A percentile compares a stretch with the other conserved stretches of the same genome.
phyloP scores from a whole-genome alignment of 352 stramenopile genomes.

The Phytophthora tubulina region DNA sequence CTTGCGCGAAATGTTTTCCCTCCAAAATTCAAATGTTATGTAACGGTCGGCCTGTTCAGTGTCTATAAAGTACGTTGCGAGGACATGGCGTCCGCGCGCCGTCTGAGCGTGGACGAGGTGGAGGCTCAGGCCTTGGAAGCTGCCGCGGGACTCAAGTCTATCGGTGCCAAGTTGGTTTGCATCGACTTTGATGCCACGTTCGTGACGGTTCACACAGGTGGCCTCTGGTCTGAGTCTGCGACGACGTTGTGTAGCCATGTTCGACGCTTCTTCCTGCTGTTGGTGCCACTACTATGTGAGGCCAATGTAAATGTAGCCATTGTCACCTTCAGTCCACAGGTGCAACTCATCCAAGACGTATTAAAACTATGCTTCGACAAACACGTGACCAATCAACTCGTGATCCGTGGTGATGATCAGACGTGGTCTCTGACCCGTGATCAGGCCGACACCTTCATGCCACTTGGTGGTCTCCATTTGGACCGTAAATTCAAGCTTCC shows the following conservation, averaged over 20 bases:
- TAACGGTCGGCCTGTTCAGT: slow-evolving; percentile 1
- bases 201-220: slow-evolving; percentile 79
- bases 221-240: slow-evolving; percentile 57
- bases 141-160: slow-evolving; percentile 44
- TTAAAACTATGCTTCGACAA: slow-evolving; percentile 59
- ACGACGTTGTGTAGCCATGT: slow-evolving; percentile 57
- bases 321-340: slow-evolving; percentile 86
- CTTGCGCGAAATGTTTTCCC: slow-evolving; percentile 6
- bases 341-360: slow-evolving; percentile 70
- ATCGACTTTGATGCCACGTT: slow-evolving; percentile 90
- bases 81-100: slow-evolving; percentile 36
- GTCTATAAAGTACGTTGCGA: slow-evolving; percentile 20
- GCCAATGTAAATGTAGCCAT: slow-evolving; percentile 66
- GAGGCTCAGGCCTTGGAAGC: slow-evolving; percentile 51
- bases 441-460: slow-evolving; percentile 60
- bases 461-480: slow-evolving; percentile 55
- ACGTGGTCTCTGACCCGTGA: slow-evolving; percentile 65
- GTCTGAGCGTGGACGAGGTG: slow-evolving; percentile 36
- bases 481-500: slow-evolving; percentile 81
- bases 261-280: slow-evolving; percentile 67
- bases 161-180: slow-evolving; percentile 72
- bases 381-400: slow-evolving; percentile 48
- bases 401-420: slow-evolving; percentile 71
- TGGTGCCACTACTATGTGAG: slow-evolving; percentile 63
- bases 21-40: slow-evolving; percentile 34